phyloP scores from a whole-genome alignment of 2,329 filamentous ascomycete species.

The Xylariaceae sp. region DNA sequence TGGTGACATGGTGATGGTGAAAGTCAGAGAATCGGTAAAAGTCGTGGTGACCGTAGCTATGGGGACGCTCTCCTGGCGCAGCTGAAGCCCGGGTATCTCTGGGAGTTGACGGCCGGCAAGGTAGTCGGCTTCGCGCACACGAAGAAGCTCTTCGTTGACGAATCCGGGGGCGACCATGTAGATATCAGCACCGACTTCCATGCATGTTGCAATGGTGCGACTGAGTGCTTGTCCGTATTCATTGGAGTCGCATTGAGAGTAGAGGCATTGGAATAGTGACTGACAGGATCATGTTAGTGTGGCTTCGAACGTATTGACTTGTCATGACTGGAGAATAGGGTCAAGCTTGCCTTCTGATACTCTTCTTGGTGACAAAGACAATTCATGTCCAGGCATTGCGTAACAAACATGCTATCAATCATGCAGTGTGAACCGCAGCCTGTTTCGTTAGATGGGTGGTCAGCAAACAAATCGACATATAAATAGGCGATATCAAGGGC shows the following conservation, averaged over 20 bases:
- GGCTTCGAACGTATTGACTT: neutral
- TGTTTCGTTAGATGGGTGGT: constrained; percentile 4
- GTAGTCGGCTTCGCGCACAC: constrained; percentile 29
- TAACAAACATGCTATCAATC: constrained; percentile 32
- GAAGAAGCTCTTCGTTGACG: constrained; percentile 25
- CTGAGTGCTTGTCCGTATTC: constrained; percentile 29
- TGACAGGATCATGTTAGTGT: constrained; percentile 9
- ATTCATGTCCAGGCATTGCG: constrained; percentile 29
- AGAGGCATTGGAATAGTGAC: constrained; percentile 33
- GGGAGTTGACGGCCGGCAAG: constrained; percentile 28
- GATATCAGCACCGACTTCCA: constrained; percentile 29
- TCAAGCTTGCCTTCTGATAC: constrained; percentile 26
- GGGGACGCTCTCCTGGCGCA: constrained; percentile 27
- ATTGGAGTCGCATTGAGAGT: constrained; percentile 30
- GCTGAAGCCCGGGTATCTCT: constrained; percentile 27
- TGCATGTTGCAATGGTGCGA: constrained; percentile 29
- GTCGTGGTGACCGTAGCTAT: constrained; percentile 24
- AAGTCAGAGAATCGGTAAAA: constrained; percentile 20
- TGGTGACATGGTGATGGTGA: constrained; percentile 17
- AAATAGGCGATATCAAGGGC: neutral
- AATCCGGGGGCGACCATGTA: constrained; percentile 27
- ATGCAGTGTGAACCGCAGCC: constrained; percentile 31
- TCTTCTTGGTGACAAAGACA: constrained; percentile 31
- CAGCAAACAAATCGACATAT: constrained; percentile 2
- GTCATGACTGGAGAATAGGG: neutral